Conservation (phyloP, 352 stramenopile genomes). For the Phytopythium boreale region DNA sequence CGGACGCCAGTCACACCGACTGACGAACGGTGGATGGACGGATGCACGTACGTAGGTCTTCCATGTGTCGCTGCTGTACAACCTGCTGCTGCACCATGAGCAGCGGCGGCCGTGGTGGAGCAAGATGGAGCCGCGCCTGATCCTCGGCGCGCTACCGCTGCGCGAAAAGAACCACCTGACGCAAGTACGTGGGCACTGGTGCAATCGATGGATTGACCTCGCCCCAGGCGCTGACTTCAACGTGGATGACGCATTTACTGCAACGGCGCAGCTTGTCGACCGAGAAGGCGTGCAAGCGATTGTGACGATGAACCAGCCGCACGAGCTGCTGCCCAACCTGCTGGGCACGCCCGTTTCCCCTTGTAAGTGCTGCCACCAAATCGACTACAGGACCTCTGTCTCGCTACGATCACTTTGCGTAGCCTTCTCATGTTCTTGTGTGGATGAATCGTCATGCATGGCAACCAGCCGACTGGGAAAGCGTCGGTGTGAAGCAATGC, state of each 20-base stretch:
- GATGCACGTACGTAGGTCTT: conserved; percentile 37
- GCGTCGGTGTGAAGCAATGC: conserved; percentile 45
- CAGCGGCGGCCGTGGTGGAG: conserved; percentile 70
- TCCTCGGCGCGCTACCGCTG: conserved; percentile 71
- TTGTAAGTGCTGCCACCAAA: conserved; percentile 18
- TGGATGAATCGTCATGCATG: not conserved
- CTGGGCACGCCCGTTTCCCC: conserved; percentile 57
- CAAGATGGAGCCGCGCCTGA: conserved; percentile 49
- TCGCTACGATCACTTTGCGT: too few species aligned
- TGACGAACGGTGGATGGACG: not conserved
- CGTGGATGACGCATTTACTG: not conserved
- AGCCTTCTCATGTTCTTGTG: not conserved
- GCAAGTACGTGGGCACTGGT: conserved; percentile 15
- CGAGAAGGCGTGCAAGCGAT: conserved; percentile 54
- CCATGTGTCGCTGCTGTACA: conserved; percentile 81
- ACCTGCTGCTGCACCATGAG: conserved; percentile 46
- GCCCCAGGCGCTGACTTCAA: not conserved
- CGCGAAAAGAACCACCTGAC: conserved; percentile 50
- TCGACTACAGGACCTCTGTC: too few species aligned
- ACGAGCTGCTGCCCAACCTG: conserved; percentile 64
- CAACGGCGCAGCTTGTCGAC: conserved; percentile 36
- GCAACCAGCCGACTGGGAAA: conserved; percentile 49
- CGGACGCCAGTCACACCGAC: not conserved
- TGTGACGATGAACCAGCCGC: conserved; percentile 78
- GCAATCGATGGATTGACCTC: too few species aligned